phyloP scores from a whole-genome alignment of 495 filamentous ascomycete genomes.

The Amniculicola lignicola region DNA sequence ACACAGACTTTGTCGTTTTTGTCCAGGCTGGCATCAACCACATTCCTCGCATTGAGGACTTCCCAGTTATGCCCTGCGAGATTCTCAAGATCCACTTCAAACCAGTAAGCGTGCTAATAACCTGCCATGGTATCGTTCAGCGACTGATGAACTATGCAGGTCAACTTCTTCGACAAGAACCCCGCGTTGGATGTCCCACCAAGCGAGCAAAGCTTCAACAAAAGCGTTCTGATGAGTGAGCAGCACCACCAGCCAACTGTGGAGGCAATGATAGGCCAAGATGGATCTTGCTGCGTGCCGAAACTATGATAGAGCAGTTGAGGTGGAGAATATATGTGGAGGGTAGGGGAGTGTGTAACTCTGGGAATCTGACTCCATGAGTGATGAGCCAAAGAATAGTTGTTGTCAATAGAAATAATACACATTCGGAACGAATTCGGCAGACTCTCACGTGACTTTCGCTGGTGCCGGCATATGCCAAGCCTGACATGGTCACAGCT shows the following conservation, averaged over 20 bases:
- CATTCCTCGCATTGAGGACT: constrained; percentile 35
- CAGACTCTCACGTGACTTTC: too few relatives aligned
- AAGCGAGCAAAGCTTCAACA: constrained; percentile 51
- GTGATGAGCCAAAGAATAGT: too few relatives aligned
- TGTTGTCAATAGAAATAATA: too few relatives aligned
- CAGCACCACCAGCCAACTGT: constrained; percentile 37
- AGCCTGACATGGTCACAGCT: too few relatives aligned
- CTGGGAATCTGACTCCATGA: too few relatives aligned
- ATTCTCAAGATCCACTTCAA: constrained; percentile 59
- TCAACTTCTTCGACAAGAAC: constrained; percentile 71
- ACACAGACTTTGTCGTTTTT: constrained; percentile 46
- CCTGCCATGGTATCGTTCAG: too few relatives aligned
- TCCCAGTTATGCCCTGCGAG: constrained; percentile 63
- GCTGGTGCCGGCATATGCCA: too few relatives aligned
- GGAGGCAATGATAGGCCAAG: constrained; percentile 39
- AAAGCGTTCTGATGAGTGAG: constrained; percentile 48
- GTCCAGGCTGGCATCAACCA: constrained; percentile 49
- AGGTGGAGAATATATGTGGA: neutral
- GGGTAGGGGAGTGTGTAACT: neutral
- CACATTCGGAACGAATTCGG: too few relatives aligned
- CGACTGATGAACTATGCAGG: constrained; percentile 47
- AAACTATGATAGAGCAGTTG: constrained; percentile 31
- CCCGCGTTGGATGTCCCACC: constrained; percentile 73
- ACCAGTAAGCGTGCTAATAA: too few relatives aligned
- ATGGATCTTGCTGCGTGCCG: constrained; percentile 45